Evolutionary conservation across 495 filamentous ascomycete genomes (phyloP).

Genomic region (Hyaloscypha hepaticicola): DNA sequence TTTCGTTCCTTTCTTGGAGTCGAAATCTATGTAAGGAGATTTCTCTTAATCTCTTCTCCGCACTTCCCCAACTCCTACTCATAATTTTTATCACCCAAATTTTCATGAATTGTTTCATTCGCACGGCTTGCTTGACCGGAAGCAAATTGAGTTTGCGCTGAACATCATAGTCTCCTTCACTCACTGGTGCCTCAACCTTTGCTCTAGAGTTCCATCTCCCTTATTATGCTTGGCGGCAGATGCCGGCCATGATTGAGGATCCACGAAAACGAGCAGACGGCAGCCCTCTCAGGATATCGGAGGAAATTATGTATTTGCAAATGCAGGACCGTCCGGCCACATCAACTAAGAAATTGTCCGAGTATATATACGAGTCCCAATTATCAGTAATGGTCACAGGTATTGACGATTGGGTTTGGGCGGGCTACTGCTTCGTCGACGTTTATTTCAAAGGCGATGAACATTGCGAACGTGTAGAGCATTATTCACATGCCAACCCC

Average conservation of each 20-base stretch:
- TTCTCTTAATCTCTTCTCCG: not conserved
- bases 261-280: not conserved
- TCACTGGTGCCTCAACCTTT: not conserved
- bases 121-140: not conserved
- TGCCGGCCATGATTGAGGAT: not conserved
- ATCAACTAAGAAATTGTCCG: not conserved
- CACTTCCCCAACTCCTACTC: not conserved
- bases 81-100: not conserved
- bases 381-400: slow-evolving; percentile 11
- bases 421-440: slow-evolving; percentile 11
- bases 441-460: slow-evolving; percentile 5
- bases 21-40: not conserved
- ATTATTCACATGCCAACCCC: not conserved
- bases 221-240: slow-evolving; percentile 7
- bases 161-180: not conserved
- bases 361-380: slow-evolving; percentile 9
- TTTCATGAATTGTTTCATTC: not conserved
- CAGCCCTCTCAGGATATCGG: not conserved
- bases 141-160: not conserved
- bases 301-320: slow-evolving; percentile 1
- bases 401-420: slow-evolving; percentile 9
- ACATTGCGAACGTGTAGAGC: not conserved
- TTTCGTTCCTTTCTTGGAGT: not conserved
- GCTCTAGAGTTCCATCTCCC: slow-evolving; percentile 12
- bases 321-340: not conserved